Conservation (phyloP, 176 grass and related monocot species). For the Juncus effusus region DNA sequence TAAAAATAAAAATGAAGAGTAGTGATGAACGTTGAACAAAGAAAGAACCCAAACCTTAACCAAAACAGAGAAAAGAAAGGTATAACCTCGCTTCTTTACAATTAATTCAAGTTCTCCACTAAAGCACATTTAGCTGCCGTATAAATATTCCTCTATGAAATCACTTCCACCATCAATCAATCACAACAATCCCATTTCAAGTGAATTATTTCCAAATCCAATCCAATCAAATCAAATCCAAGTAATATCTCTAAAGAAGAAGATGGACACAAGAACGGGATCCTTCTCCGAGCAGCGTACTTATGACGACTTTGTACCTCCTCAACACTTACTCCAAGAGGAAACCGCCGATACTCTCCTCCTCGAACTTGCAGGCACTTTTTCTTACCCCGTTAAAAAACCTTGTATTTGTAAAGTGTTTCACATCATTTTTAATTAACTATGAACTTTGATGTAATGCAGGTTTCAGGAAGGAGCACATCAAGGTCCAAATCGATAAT, state of each 20-base stretch:
- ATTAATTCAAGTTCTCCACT: slow-evolving; percentile 9
- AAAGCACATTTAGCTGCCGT: background rate
- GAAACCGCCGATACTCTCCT: slow-evolving; percentile 36
- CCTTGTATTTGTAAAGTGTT: background rate
- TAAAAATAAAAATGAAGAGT: too few relatives aligned
- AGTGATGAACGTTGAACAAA: too few relatives aligned
- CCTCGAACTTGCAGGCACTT: slow-evolving; percentile 42
- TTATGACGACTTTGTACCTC: slow-evolving; percentile 56
- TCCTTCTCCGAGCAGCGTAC: background rate
- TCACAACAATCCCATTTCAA: slow-evolving; percentile 10
- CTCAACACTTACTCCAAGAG: slow-evolving; percentile 27
- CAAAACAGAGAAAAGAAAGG: slow-evolving; percentile 6
- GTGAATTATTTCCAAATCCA: background rate
- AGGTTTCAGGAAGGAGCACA: slow-evolving; percentile 70
- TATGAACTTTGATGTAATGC: slow-evolving; percentile 3
- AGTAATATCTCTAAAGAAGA: slow-evolving; percentile 1
- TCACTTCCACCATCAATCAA: slow-evolving; percentile 7
- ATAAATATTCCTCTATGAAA: background rate
- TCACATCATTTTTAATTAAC: background rate
- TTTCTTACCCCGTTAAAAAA: background rate
- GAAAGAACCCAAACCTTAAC: too few relatives aligned
- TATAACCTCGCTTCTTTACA: slow-evolving; percentile 20
- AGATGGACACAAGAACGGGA: background rate
- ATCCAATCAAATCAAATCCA: slow-evolving; percentile 5
- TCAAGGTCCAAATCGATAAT: slow-evolving; percentile 46